phyloP scores from a whole-genome alignment of 306 rosid species.

The Myrica gale region DNA sequence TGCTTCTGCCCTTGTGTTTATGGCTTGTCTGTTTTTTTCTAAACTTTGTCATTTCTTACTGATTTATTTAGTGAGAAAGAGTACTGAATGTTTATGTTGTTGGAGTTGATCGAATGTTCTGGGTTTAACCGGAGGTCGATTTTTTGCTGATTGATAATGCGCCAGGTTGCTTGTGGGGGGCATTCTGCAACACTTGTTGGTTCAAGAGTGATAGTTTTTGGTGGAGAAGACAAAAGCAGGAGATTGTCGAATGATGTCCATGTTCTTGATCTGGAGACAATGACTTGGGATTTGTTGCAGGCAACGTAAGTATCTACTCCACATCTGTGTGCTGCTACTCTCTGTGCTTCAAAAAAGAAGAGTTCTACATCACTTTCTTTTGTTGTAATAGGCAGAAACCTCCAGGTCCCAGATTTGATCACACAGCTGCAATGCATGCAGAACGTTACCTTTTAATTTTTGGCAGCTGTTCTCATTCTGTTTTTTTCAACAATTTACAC shows the following conservation, averaged over 20 bases:
- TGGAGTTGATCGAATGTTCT: constrained; percentile 22
- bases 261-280: constrained; percentile 77
- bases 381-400: constrained; percentile 82
- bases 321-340: constrained; percentile 24
- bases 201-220: constrained; percentile 80
- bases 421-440: constrained; percentile 70
- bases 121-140: constrained; percentile 27
- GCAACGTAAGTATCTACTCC: constrained; percentile 56
- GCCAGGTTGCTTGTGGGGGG: constrained; percentile 77
- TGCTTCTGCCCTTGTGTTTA: constrained; percentile 24
- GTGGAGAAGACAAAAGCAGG: constrained; percentile 88
- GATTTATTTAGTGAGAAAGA: constrained; percentile 22
- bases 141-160: constrained; percentile 28
- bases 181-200: constrained; percentile 86
- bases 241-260: constrained; percentile 75
- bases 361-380: constrained; percentile 40
- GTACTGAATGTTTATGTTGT: constrained; percentile 2
- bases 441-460: constrained; percentile 78
- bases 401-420: constrained; percentile 93
- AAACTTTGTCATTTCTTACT: constrained; percentile 10
- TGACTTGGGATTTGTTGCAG: constrained; percentile 72
- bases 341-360: constrained; percentile 21
- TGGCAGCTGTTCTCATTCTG: constrained; percentile 95
- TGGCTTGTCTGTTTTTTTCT: constrained; percentile 16
- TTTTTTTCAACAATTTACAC: constrained; percentile 84